These are phyloP conservation scores for Pseudogymnoascus destructans DNA, from an alignment of 2,329 filamentous ascomycete genomes.

Conservation along the genomic window DNA sequence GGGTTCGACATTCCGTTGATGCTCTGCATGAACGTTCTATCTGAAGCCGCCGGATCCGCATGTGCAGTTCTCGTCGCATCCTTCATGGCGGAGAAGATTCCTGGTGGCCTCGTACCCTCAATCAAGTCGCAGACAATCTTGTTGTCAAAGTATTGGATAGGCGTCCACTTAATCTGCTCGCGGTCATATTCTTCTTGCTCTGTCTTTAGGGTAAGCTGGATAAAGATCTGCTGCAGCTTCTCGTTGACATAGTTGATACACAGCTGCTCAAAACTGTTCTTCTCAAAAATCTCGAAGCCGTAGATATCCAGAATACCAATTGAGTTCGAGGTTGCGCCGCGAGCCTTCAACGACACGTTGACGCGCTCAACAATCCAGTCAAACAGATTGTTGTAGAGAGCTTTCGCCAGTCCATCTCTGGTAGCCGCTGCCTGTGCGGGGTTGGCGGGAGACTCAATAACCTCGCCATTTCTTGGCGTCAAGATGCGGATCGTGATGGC, in stretches of 20 bases:
- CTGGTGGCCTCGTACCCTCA: slow-evolving; percentile 77
- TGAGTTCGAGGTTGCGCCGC: slow-evolving; percentile 62
- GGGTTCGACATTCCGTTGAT: slow-evolving; percentile 84
- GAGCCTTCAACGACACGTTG: slow-evolving; percentile 74
- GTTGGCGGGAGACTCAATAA: slow-evolving; percentile 69
- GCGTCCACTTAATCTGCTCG: slow-evolving; percentile 96
- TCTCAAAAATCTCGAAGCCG: slow-evolving; percentile 97
- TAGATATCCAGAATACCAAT: slow-evolving; percentile 99
- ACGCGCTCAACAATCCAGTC: slow-evolving; percentile 96
- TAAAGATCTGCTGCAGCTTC: slow-evolving; percentile 98
- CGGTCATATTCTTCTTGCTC: slow-evolving; percentile 95
- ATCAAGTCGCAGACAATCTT: slow-evolving; percentile 97
- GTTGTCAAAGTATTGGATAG: slow-evolving; percentile 99
- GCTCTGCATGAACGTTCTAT: slow-evolving; percentile 89
- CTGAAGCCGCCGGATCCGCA: slow-evolving; percentile 84
- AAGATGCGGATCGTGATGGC: slow-evolving; percentile 83
- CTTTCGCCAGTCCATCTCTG: slow-evolving; percentile 82
- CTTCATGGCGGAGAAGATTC: slow-evolving; percentile 90
- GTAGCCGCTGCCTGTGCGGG: slow-evolving; percentile 74
- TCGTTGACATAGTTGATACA: slow-evolving; percentile 99
- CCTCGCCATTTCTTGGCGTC: slow-evolving; percentile 50
- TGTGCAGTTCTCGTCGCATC: slow-evolving; percentile 98
- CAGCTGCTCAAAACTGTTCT: slow-evolving; percentile 96
- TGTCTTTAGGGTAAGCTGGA: slow-evolving; percentile 88
- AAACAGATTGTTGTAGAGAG: slow-evolving; percentile 95